These are phyloP conservation scores for Samsoniella hepiali DNA, from an alignment of 2,329 filamentous ascomycete genomes.

Conservation along the genomic window DNA sequence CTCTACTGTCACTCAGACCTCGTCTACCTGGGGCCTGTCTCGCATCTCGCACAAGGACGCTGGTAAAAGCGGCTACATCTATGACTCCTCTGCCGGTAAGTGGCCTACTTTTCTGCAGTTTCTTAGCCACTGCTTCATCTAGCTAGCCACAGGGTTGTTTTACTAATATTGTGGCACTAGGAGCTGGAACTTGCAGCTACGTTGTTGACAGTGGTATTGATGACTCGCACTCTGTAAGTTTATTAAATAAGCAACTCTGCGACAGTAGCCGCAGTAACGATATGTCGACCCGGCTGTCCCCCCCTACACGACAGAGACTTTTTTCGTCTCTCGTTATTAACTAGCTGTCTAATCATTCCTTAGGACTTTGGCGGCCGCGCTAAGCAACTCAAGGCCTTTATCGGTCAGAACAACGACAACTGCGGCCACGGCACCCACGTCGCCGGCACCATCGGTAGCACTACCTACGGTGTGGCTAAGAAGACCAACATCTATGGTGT, in stretches of 20 bases:
- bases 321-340: neutral
- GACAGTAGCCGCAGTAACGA: neutral
- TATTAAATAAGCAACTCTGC: neutral
- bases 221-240: constrained; percentile 27
- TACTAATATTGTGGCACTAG: neutral
- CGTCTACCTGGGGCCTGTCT: constrained; percentile 24
- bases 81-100: constrained; percentile 23
- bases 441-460: constrained; percentile 25
- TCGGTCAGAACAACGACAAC: constrained; percentile 20
- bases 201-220: constrained; percentile 29
- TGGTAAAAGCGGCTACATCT: constrained; percentile 22
- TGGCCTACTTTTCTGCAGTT: neutral
- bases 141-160: neutral
- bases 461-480: constrained; percentile 34
- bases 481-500: constrained; percentile 37
- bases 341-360: neutral
- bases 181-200: constrained; percentile 26
- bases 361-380: constrained; percentile 27
- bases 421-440: constrained; percentile 37
- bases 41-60: constrained; percentile 23
- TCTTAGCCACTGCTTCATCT: neutral
- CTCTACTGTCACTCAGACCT: constrained; percentile 20
- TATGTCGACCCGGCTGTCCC: too few relatives aligned
- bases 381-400: constrained; percentile 18
- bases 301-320: too few relatives aligned